Evolutionary conservation across 331 rosid genomes (phyloP).

Genomic region (Malus hybrid): DNA sequence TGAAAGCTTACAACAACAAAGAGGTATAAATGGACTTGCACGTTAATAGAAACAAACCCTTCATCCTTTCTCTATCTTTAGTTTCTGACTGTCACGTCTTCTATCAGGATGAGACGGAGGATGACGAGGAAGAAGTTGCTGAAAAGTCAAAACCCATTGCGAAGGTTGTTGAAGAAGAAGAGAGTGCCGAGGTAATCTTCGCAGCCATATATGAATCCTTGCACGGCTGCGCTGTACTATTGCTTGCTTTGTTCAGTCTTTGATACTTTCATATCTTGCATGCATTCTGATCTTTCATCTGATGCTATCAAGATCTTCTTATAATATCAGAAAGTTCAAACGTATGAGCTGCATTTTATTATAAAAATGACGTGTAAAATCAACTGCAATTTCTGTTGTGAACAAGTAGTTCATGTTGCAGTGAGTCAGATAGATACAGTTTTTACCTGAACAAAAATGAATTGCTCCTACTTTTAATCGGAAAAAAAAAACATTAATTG

Average conservation of each 20-base stretch:
- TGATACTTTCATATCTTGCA: not conserved
- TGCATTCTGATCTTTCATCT: not conserved
- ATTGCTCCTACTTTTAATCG: no score
- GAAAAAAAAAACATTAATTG: no score
- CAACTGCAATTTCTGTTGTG: not conserved
- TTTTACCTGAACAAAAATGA: not conserved
- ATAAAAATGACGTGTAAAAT: not conserved
- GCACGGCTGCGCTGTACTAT: not conserved
- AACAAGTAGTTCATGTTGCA: not conserved
- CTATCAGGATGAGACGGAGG: constrained; percentile 9
- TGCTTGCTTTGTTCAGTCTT: not conserved
- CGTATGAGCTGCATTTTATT: not conserved
- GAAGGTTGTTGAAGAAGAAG: constrained; percentile 3
- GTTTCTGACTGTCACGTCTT: not conserved
- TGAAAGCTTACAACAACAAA: constrained; percentile 16
- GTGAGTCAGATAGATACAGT: not conserved
- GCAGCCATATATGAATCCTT: not conserved
- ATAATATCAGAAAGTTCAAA: no score
- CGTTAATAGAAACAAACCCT: not conserved
- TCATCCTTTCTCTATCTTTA: not conserved
- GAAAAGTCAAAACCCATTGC: constrained; percentile 8
- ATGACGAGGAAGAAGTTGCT: constrained; percentile 7
- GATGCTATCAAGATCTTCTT: no score
- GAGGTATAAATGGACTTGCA: not conserved
- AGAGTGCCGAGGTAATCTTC: constrained; percentile 9